Percentiles rank a stretch among this genome's conserved stretches.
Evolutionary conservation across 2,329 filamentous ascomycete genomes (phyloP).

Genomic region (Calonectria honghensis): DNA sequence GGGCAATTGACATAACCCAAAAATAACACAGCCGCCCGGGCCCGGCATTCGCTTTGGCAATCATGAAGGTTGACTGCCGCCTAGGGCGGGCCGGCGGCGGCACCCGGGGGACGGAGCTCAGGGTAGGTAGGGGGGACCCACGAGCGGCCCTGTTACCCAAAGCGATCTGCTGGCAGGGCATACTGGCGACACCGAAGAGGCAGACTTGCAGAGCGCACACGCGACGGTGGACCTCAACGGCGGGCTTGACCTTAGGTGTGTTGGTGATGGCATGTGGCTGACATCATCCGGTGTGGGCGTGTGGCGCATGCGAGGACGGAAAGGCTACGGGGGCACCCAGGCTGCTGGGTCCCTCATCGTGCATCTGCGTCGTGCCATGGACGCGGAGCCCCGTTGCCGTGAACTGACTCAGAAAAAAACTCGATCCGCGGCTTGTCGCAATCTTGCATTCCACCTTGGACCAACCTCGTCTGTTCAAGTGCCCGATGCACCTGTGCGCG

Average conservation of each 20-base stretch:
- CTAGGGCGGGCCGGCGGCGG: slow-evolving; percentile 44
- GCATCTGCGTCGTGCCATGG: slow-evolving; percentile 19
- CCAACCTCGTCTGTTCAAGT: background rate
- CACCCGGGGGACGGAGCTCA: slow-evolving; percentile 42
- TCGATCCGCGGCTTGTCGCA: slow-evolving; percentile 27
- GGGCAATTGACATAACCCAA: slow-evolving; percentile 15
- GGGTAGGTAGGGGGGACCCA: slow-evolving; percentile 36
- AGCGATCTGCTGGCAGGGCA: slow-evolving; percentile 35
- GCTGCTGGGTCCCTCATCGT: slow-evolving; percentile 27
- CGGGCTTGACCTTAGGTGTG: slow-evolving; percentile 8
- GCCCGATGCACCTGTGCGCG: background rate
- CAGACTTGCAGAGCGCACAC: slow-evolving; percentile 22
- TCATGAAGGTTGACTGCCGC: background rate
- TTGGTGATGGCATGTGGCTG: slow-evolving; percentile 33
- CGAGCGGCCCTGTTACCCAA: slow-evolving; percentile 31
- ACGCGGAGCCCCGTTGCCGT: slow-evolving; percentile 1
- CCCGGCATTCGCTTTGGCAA: slow-evolving; percentile 8
- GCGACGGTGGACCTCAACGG: slow-evolving; percentile 27
- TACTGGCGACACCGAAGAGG: slow-evolving; percentile 37
- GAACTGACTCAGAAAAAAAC: slow-evolving; percentile 26
- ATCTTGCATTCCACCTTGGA: slow-evolving; percentile 30
- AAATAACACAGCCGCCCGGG: slow-evolving; percentile 30
- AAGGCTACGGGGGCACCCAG: slow-evolving; percentile 23
- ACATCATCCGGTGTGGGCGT: slow-evolving; percentile 34
- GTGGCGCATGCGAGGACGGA: slow-evolving; percentile 40